Conservation (phyloP, 768 basidiomycete genomes). For the Panellus pusillus region DNA sequence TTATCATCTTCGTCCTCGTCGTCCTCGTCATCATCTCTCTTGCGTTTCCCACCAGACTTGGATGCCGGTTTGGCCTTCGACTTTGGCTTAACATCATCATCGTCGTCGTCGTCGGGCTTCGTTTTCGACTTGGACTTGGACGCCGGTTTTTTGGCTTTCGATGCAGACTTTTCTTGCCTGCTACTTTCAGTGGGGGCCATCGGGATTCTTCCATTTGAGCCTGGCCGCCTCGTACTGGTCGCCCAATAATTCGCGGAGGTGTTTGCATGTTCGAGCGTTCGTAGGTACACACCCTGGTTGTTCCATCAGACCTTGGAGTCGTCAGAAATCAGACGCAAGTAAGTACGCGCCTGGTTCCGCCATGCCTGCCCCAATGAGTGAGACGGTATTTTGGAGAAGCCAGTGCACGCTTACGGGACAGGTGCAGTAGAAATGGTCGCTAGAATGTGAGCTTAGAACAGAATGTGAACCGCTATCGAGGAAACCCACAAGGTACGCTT, state of each 20-base stretch:
- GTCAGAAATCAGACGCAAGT: neutral
- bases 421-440: constrained; percentile 41
- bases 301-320: neutral
- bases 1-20: constrained; percentile 27
- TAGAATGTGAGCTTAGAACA: too few relatives aligned
- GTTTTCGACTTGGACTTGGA: constrained; percentile 3
- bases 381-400: neutral
- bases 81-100: constrained; percentile 26
- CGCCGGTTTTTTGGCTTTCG: constrained; percentile 19
- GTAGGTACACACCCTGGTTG: constrained; percentile 30
- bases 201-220: constrained; percentile 35
- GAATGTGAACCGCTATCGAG: too few relatives aligned
- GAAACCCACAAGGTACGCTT: constrained; percentile 32
- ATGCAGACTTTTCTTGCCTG: constrained; percentile 19
- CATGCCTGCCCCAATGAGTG: constrained; percentile 28
- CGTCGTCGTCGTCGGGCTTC: constrained; percentile 19
- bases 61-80: neutral
- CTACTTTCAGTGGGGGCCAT: constrained; percentile 25
- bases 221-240: constrained; percentile 40
- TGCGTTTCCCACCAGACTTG: constrained; percentile 22
- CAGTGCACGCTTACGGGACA: constrained; percentile 31
- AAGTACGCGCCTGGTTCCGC: constrained; percentile 32
- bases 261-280: constrained; percentile 42
- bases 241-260: constrained; percentile 36
- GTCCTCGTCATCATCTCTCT: constrained; percentile 29